Base-by-base conservation (phyloP, 768 basidiomycete genomes). In the Kwoniella botswanensis region DNA sequence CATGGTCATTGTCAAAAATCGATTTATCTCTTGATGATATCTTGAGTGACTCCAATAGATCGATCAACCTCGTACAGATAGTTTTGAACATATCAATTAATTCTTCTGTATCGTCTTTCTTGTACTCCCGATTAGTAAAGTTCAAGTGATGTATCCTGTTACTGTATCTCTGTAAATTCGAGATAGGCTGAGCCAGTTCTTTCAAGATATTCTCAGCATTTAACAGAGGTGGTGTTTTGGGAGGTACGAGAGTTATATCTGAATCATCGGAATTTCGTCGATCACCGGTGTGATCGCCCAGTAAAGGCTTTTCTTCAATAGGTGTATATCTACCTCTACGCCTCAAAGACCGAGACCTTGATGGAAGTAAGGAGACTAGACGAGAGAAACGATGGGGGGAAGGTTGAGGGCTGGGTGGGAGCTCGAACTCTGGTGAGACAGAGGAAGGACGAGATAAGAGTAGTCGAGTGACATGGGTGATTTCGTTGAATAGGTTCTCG, bases 31-130 rank as follows among this genome's bases (percentile, higher is more conserved):
- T 35, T 35, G 35, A 35, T 35, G 7, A 35, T 35, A 9, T 35
- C 35, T 35, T 7, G 7, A 62, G 12, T 11, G 67, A 12, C n/a
- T 62, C 55, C 18, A 72, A 29, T 53, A 77, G 24, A 24, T 68
- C 22, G 1, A 61, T 42, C 42, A 61, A 12, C 9, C 41, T 52
- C 3, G 41, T 65, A 35, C 73, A 77, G 24, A 67, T 52, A n/a
- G 58, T 17, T 18, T 57, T 64, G 60, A 70, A 74, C 41, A 22
- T 13, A 2, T 15, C 17, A 13, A 65, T 44, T 1, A 74, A 41
- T 3, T 67, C 56, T 4, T 55, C 21, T 22, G 56, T 58, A 1
- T 17, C 21, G 22, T 18, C 3, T 12, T 21, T 15, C 2, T 41
- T 17, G 57, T 43, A 11, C 18, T 61, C 18, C 18, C 43, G 5